Conservation (phyloP, 192 early-diverging fungal genomes). For the Podochytrium sp. region DNA sequence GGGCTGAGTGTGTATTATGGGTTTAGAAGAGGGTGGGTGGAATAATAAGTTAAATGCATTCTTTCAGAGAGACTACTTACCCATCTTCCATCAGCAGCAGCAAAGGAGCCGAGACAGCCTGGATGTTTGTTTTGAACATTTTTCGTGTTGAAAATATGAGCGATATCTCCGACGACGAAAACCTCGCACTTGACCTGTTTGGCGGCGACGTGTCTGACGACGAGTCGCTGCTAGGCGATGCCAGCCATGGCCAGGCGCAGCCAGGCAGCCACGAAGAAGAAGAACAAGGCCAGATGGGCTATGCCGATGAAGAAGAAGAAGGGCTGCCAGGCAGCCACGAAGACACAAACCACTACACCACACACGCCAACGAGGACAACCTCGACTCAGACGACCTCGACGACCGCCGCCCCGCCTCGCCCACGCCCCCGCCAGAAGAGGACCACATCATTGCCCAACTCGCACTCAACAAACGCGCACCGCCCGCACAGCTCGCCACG, state of each 20-base stretch:
- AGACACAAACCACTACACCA: not conserved
- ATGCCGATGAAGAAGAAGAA: not conserved
- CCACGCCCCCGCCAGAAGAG: not conserved
- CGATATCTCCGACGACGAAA: not conserved
- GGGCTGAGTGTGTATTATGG: no score
- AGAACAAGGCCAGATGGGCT: not conserved
- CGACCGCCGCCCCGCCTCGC: not conserved
- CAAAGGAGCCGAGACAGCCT: not conserved
- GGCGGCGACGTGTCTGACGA: slow-evolving; percentile 27
- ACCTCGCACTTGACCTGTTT: not conserved
- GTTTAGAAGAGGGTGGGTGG: no score
- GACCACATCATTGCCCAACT: not conserved
- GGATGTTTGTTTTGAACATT: not conserved
- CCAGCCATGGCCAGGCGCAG: not conserved
- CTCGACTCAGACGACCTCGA: not conserved
- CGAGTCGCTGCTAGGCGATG: not conserved
- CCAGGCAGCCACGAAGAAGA: not conserved
- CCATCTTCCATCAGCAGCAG: no score
- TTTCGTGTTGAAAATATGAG: not conserved
- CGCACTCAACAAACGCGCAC: not conserved
- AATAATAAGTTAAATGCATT: no score
- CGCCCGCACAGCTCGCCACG: not conserved
- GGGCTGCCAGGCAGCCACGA: not conserved
- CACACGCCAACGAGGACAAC: not conserved
- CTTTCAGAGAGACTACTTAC: no score